Conservation (phyloP, 148 eudicot genomes). For the Rhododendron williamsianum region DNA sequence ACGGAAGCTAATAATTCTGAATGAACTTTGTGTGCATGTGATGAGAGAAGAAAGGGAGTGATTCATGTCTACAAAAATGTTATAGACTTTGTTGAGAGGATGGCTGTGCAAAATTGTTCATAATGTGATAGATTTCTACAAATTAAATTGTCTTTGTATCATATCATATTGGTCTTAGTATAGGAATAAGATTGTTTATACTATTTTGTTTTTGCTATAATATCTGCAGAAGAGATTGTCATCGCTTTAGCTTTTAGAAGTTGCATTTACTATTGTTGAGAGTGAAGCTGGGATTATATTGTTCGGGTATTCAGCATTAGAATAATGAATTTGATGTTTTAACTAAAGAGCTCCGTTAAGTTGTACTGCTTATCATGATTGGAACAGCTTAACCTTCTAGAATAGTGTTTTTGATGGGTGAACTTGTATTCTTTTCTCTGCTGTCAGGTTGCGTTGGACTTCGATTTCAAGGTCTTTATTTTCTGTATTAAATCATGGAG, state of each 20-base stretch:
- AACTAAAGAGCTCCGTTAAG: neutral
- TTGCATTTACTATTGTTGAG: neutral
- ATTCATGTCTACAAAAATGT: neutral
- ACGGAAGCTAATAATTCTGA: neutral
- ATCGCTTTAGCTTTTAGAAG: neutral
- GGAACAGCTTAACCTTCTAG: neutral
- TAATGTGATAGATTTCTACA: neutral
- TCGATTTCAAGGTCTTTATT: slow-evolving; percentile 5
- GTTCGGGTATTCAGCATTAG: slow-evolving; percentile 16
- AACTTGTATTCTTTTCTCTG: neutral
- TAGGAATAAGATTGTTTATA: neutral
- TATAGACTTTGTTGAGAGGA: neutral
- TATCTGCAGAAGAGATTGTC: neutral
- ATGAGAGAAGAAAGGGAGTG: neutral
- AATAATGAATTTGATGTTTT: slow-evolving; percentile 3
- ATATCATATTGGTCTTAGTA: neutral
- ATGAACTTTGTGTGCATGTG: neutral
- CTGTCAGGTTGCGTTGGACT: neutral
- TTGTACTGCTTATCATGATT: neutral
- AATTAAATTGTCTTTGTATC: neutral
- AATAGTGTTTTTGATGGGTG: neutral
- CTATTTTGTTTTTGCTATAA: neutral
- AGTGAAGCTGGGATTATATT: slow-evolving; percentile 22
- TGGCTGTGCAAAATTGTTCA: neutral
- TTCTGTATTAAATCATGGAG: slow-evolving; percentile 62